Base-by-base conservation (phyloP, 1,139 yeast genomes). In the Suhomyces choctaworum region DNA sequence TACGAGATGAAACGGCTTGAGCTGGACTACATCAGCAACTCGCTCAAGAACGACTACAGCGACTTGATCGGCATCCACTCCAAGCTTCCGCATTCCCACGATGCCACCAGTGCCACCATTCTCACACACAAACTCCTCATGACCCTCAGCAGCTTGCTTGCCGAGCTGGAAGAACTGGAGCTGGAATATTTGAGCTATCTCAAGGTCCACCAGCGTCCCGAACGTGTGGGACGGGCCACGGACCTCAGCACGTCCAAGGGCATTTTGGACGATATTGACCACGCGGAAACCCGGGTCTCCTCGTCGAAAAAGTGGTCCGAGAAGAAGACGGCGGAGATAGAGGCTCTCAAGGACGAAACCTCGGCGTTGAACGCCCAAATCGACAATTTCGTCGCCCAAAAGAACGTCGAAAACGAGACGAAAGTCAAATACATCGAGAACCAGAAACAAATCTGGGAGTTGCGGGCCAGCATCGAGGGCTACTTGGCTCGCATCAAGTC, bases 11-110 rank as follows among this genome's bases (percentile, higher is more conserved):
- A 84, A 56, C 67, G 95, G 43, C 60, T 83, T 34, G 76, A 80
- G 46, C 80, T 80, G 61, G 85, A 83, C 39, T 82, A 82, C 51
- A 71, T 81, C 10, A 69, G 81, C 16, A 83, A 81, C 48, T 88
- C 87, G 2, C 62, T 79, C 46, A 81, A 74, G 45, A 78, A 70
- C 50, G 78, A 73, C 42, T 76, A 70, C 54, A 74, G 75, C 34
- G 66, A 66, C 34, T 58, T 81, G 34, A 73, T 79, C 10, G 90
- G 92, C 2, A 80, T 83, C 3, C 64, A 76, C 25, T 56, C 59
- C 4, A 36, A 27, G 12, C 12, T 8, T 5, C 25, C 40, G 17
- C 38, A 45, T 4, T 29, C 20, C 11, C 42, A 47, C 20, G 33
- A 43, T n/a, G 46, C 51, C 19, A 47, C 54, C 10, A 40, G 45